Conservation (phyloP, 148 eudicot genomes). For the Heliosperma pusillum region DNA sequence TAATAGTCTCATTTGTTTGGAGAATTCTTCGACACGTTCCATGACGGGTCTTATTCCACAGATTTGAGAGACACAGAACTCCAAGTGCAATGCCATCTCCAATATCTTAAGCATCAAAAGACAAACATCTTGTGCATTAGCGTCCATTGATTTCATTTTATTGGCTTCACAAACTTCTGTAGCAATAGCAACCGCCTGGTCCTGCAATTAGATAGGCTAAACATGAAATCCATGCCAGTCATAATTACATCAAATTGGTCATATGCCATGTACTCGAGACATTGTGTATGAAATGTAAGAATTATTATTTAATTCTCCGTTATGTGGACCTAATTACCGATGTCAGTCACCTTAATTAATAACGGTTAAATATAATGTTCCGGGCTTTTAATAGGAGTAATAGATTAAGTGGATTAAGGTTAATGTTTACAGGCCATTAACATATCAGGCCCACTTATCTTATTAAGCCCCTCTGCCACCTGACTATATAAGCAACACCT, state of each 20-base stretch:
- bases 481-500: too few relatives aligned
- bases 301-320: too few relatives aligned
- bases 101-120: constrained; percentile 58
- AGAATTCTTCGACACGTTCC: constrained; percentile 83
- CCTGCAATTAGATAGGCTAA: constrained; percentile 43
- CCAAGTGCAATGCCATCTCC: constrained; percentile 78
- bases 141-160: constrained; percentile 43
- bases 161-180: constrained; percentile 79
- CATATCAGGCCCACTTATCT: too few relatives aligned
- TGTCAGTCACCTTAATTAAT: too few relatives aligned
- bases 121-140: constrained; percentile 57
- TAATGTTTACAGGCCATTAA: too few relatives aligned
- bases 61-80: constrained; percentile 72
- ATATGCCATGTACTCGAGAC: neutral
- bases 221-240: neutral
- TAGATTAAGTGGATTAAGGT: too few relatives aligned
- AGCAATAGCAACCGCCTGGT: constrained; percentile 73
- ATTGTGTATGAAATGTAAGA: neutral
- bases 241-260: neutral
- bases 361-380: too few relatives aligned
- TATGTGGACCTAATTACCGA: too few relatives aligned
- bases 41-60: constrained; percentile 85
- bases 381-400: too few relatives aligned
- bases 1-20: constrained; percentile 58
- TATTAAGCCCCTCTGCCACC: too few relatives aligned